These are phyloP conservation scores for Asterophora parasitica DNA, from an alignment of 768 basidiomycete genomes.

Conservation along the genomic window DNA sequence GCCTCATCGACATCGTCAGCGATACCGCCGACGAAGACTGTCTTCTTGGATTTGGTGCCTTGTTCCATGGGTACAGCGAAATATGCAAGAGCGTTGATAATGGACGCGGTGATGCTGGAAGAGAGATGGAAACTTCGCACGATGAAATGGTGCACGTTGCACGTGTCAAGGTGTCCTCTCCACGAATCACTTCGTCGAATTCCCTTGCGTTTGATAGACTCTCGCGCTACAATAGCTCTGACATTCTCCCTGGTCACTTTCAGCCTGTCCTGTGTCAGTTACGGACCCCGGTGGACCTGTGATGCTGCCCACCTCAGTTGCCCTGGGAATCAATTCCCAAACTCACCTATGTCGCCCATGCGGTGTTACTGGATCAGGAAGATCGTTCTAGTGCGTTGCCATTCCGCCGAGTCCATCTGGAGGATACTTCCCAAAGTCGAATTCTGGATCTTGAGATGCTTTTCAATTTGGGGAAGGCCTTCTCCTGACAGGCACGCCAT, in stretches of 20 bases:
- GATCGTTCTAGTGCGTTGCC: conserved; percentile 25
- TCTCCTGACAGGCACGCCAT: conserved; percentile 20
- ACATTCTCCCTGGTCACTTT: background rate
- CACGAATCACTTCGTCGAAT: no score
- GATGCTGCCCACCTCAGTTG: conserved; percentile 14
- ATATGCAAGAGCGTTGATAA: background rate
- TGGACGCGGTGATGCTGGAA: conserved; percentile 16
- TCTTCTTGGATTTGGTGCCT: conserved; percentile 81
- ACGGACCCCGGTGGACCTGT: conserved; percentile 7
- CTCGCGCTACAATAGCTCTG: background rate
- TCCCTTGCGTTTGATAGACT: no score
- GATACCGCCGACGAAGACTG: conserved; percentile 80
- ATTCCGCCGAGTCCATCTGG: conserved; percentile 29
- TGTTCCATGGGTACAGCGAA: conserved; percentile 55
- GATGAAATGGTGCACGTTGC: conserved; percentile 24
- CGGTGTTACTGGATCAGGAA: conserved; percentile 32
- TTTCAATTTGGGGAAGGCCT: conserved; percentile 21
- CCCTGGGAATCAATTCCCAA: conserved; percentile 30
- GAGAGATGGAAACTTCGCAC: conserved; percentile 34
- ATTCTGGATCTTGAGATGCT: conserved; percentile 25
- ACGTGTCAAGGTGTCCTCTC: conserved; percentile 27
- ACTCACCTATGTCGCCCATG: conserved; percentile 17
- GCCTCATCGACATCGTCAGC: conserved; percentile 80
- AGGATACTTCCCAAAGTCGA: conserved; percentile 26
- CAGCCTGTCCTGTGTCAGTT: background rate